Percentiles rank a stretch among this genome's conserved stretches.
phyloP scores from a whole-genome alignment of 2,329 filamentous ascomycete genomes.

The Orbilia javanica region DNA sequence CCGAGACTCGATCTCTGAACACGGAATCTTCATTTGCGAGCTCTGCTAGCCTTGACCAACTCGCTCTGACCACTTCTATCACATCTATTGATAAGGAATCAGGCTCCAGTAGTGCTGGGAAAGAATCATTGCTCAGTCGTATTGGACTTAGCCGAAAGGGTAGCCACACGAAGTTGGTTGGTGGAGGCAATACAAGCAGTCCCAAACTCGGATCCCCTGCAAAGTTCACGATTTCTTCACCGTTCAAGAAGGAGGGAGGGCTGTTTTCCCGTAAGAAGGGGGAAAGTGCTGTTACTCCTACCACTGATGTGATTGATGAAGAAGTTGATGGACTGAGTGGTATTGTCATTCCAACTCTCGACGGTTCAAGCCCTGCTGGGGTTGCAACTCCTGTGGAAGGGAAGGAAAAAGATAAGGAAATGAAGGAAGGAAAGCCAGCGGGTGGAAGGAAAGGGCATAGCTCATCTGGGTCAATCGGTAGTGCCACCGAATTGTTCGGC shows the following conservation, averaged over 20 bases:
- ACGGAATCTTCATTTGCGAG: conserved; percentile 55
- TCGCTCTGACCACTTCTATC: conserved; percentile 37
- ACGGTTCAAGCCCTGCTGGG: conserved; percentile 2
- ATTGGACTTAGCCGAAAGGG: conserved; percentile 60
- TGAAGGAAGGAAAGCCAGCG: conserved; percentile 20
- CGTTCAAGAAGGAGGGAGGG: conserved; percentile 61
- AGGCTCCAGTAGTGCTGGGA: conserved; percentile 50
- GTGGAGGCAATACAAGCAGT: conserved; percentile 42
- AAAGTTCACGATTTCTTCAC: conserved; percentile 62
- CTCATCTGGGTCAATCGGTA: conserved; percentile 47
- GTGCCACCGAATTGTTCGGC: conserved; percentile 47
- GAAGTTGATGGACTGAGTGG: conserved; percentile 46
- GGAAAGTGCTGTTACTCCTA: conserved; percentile 56
- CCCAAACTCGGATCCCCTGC: conserved; percentile 60
- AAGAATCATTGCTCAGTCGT: conserved; percentile 59
- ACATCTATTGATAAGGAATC: conserved; percentile 56
- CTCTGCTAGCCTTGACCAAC: conserved; percentile 51
- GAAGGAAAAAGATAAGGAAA: conserved; percentile 30
- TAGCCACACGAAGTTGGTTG: conserved; percentile 58
- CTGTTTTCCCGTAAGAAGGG: conserved; percentile 60
- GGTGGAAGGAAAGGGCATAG: conserved; percentile 46
- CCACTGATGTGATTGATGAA: conserved; percentile 51
- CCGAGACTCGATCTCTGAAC: conserved; percentile 52
- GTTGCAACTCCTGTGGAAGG: conserved; percentile 13
- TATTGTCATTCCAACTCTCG: conserved; percentile 30